phyloP scores from a whole-genome alignment of 495 filamentous ascomycete genomes.

The Diplogelasinospora grovesii region DNA sequence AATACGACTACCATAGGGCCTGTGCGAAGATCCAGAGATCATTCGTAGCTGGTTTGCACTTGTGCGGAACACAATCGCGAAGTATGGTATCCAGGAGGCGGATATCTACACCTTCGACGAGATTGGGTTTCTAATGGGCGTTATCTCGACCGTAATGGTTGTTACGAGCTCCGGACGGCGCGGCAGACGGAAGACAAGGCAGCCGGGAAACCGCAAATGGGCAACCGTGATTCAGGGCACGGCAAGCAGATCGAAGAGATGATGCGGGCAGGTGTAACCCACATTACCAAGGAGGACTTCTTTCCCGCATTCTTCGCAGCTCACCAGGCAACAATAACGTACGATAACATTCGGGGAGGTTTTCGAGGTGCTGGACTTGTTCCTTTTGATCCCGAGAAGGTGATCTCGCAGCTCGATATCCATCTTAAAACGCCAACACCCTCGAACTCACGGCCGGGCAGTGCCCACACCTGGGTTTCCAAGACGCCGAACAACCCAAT shows the following conservation, averaged over 20 bases:
- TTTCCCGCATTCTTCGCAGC: conserved; percentile 3
- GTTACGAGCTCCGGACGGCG: conserved; percentile 21
- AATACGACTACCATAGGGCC: conserved; percentile 28
- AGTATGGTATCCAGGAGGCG: conserved; percentile 33
- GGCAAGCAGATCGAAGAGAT: conserved; percentile 1
- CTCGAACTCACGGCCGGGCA: conserved; percentile 1
- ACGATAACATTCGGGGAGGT: conserved; percentile 1
- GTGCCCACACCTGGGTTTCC: not conserved
- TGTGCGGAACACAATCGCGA: conserved; percentile 21
- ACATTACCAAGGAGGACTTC: conserved; percentile 8
- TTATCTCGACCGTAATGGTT: conserved; percentile 25
- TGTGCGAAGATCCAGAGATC: conserved; percentile 31
- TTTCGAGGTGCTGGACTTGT: conserved; percentile 8
- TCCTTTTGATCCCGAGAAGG: conserved; percentile 5
- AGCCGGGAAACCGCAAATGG: conserved; percentile 38
- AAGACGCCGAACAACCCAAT: conserved; percentile 1
- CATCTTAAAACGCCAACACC: conserved; percentile 3
- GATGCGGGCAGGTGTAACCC: not conserved
- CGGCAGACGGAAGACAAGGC: conserved; percentile 14
- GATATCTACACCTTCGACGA: conserved; percentile 46
- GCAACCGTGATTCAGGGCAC: conserved; percentile 25
- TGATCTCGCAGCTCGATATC: conserved; percentile 8
- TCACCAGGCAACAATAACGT: not conserved
- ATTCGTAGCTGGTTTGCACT: conserved; percentile 30
- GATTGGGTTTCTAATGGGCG: conserved; percentile 34